Base-by-base conservation (phyloP, 768 basidiomycete species). In the Psilocybe tampanensis region DNA sequence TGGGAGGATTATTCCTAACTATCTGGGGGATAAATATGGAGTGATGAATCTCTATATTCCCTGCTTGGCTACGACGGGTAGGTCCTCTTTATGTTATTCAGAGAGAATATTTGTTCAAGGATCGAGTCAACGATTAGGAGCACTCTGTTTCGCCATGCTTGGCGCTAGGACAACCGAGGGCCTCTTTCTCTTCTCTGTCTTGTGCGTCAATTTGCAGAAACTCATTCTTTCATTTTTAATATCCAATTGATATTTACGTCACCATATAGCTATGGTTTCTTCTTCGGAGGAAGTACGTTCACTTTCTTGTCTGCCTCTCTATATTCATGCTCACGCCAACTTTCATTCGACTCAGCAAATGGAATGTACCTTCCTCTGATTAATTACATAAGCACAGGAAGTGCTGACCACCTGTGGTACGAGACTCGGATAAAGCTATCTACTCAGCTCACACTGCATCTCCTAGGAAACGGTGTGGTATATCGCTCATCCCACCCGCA, bases 1-100 rank as follows among this genome's bases (percentile, higher is more conserved):
- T 24, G 74, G 74, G 19, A 70, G 74, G 8, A 63, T 76, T 13
- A 56, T 64, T 3, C 68, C 63, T 6, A 74, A 68, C 34, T 64
- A 65, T 52, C 45, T 73, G 1, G 74, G 72, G 22, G 74, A 74
- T 32, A 53, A 50, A 1, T 64, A 64, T 34, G 73, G 72, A 12
- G 64, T 71, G 26, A 72, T 68, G 63, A 71, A 72, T 49, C 29
- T 29, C 2, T 69, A 73, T 47, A 60, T 74, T 18, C 66, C 69
- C 0, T 63, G 61, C 29, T 70, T 70, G 19, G 45, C 73, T 13
- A 29, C 68, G 6, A 60, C 43, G 18, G 58, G 58, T 60, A 34
- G 24, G 17, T 29, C 9, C 7, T 48, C 19, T 21, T 19, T 33
- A 21, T 22, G 48, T 22, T n/a, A 41, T 3, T 45, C 8, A 12